Evolutionary conservation across 2,329 filamentous ascomycete genomes (phyloP), one percentile per base, ranked within the genome.

Genomic region (Fusarium sulawesiense): DNA sequence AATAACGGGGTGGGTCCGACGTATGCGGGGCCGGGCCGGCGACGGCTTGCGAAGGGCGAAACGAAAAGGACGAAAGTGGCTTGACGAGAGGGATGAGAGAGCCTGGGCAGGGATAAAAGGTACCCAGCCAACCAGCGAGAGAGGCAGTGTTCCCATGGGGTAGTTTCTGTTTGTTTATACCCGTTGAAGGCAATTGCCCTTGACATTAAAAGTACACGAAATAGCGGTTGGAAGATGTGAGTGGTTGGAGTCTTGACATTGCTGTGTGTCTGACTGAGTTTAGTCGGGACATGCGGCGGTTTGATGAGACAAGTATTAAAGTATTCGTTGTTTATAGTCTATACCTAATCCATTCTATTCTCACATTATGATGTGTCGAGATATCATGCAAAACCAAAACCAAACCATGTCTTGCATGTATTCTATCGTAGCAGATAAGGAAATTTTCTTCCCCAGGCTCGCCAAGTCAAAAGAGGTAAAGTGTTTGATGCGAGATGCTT

Each of bases 151-250:
- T 68, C 49, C 54, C 49, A 65, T 60, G 49, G 55, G 58, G 51
- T 49, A 55, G 67, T 20, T 46, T 59, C 23, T 34, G 41, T 61
- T 54, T 71, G 55, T 71, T 68, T 58, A 71, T 71, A 71, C 68
- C 68, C 56, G 44, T 55, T 51, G 21, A 51, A 59, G 58, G 53
- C 34, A 50, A 63, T 48, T 70, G 50, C 48, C 59, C n/a, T 37
- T 67, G 53, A 45, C 16, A 65, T 49, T 40, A 23, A 54, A 21
- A 60, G 49, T 45, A 46, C 23, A 42, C 13, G 48, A 51, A 51
- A 51, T 42, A 51, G 23, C 32, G 49, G 48, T 23, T 50, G 37
- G 23, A 56, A 40, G 50, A 27, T 49, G 48, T 37, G 48, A 34
- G 44, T 46, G 56, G 50, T 18, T 49, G 32, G n/a, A 40, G 54